A percentile compares a stretch with the other conserved stretches of the same genome.
phyloP scores from a whole-genome alignment of 176 grass and related monocot genomes.

The Bothriochloa decipiens region DNA sequence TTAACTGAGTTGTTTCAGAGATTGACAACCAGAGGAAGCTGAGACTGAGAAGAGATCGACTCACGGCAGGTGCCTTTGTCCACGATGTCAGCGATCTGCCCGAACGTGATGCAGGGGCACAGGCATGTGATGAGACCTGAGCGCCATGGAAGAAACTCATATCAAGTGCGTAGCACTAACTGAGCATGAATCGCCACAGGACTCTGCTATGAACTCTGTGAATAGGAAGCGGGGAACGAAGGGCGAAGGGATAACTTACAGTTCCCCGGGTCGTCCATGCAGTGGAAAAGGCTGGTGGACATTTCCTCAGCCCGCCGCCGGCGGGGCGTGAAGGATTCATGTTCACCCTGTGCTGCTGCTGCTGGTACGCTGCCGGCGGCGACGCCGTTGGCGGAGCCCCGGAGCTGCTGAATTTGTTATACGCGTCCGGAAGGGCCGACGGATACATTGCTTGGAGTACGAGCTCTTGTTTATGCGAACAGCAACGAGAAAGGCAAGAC shows the following conservation, averaged over 20 bases:
- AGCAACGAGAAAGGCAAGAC: background rate
- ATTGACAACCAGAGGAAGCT: background rate
- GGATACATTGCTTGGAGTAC: slow-evolving; percentile 63
- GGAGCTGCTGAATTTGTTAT: slow-evolving; percentile 34
- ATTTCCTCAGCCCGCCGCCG: slow-evolving; percentile 38
- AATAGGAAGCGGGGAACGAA: background rate
- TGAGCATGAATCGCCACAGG: background rate
- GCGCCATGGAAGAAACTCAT: slow-evolving; percentile 28
- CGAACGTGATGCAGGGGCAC: slow-evolving; percentile 93
- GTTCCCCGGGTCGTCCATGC: slow-evolving; percentile 94
- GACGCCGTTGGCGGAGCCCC: slow-evolving; percentile 40
- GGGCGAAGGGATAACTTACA: slow-evolving; percentile 50
- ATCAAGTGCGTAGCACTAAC: too few relatives aligned
- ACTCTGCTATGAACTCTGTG: background rate
- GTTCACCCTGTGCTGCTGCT: slow-evolving; percentile 36
- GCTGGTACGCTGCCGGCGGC: slow-evolving; percentile 53
- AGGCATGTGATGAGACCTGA: slow-evolving; percentile 82
- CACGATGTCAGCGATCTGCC: slow-evolving; percentile 85
- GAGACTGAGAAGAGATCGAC: slow-evolving; percentile 19
- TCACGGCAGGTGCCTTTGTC: slow-evolving; percentile 80
- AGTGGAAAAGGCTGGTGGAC: slow-evolving; percentile 97
- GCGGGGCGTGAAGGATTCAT: slow-evolving; percentile 48
- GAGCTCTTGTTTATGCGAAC: background rate
- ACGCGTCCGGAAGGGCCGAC: slow-evolving; percentile 40
- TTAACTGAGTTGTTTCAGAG: background rate